Conservation (phyloP, 768 basidiomycete genomes). For the Pluteus cervinus region DNA sequence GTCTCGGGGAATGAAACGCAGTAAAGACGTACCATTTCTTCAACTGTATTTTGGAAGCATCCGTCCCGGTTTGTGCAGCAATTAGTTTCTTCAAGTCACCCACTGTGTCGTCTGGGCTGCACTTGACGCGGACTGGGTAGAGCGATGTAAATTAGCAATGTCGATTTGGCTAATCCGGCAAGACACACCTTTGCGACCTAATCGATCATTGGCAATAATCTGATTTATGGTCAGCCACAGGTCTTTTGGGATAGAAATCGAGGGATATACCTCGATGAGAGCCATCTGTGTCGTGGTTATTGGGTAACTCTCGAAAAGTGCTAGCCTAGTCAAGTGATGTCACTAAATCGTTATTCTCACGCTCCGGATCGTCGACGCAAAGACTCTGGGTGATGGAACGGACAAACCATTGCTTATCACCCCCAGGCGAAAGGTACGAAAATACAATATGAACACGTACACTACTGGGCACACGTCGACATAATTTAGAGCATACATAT, state of each 20-base stretch:
- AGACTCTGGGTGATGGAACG: too few species aligned
- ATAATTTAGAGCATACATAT: too few species aligned
- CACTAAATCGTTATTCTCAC: too few species aligned
- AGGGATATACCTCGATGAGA: slow-evolving; percentile 8
- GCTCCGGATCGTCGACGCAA: too few species aligned
- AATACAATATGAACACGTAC: too few species aligned
- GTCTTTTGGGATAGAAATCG: neutral
- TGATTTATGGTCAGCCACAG: neutral
- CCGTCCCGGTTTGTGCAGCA: slow-evolving; percentile 92
- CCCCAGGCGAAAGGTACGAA: too few species aligned
- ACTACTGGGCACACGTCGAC: too few species aligned
- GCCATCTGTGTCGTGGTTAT: slow-evolving; percentile 5
- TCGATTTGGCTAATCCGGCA: neutral
- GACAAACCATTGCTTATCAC: too few species aligned
- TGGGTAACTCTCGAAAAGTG: too few species aligned
- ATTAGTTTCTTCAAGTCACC: slow-evolving; percentile 97
- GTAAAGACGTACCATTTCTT: slow-evolving; percentile 83
- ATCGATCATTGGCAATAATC: slow-evolving; percentile 10
- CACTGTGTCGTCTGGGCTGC: slow-evolving; percentile 91
- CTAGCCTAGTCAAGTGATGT: too few species aligned
- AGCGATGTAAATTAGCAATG: neutral
- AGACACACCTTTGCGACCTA: slow-evolving; percentile 10
- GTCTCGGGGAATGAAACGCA: neutral
- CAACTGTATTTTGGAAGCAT: slow-evolving; percentile 76
- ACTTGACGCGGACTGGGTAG: slow-evolving; percentile 86